These are phyloP conservation scores for Nemania abortiva DNA, from an alignment of 2,329 filamentous ascomycete genomes.

Conservation along the genomic window DNA sequence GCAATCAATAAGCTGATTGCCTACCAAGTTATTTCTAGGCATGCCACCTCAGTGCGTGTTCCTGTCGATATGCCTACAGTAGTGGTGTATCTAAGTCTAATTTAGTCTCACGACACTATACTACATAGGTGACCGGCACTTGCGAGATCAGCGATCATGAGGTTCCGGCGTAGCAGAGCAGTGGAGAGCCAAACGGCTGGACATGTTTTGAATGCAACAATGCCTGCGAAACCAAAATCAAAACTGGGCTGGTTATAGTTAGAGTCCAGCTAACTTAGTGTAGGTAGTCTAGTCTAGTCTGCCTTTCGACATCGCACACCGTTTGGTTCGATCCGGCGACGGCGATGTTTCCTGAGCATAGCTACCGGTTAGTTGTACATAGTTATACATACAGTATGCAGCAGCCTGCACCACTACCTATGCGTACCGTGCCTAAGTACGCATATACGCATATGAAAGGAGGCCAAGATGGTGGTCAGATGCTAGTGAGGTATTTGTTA, in stretches of 20 bases:
- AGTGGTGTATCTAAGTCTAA: background rate
- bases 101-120: conserved; percentile 15
- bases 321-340: conserved; percentile 19
- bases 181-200: conserved; percentile 25
- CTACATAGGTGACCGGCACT: conserved; percentile 24
- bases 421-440: background rate
- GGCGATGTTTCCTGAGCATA: background rate
- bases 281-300: background rate
- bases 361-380: too few relatives aligned
- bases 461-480: conserved; percentile 27
- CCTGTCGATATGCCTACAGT: conserved; percentile 8
- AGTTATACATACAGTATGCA: too few relatives aligned
- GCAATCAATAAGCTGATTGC: conserved; percentile 17
- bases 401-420: too few relatives aligned
- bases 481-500: conserved; percentile 36
- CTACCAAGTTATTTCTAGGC: conserved; percentile 5
- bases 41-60: conserved; percentile 3
- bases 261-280: conserved; percentile 6
- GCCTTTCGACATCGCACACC: conserved; percentile 11
- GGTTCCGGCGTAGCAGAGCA: conserved; percentile 27
- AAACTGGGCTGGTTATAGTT: conserved; percentile 21
- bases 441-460: background rate
- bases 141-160: conserved; percentile 32
- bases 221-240: conserved; percentile 15
- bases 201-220: conserved; percentile 28